phyloP scores from a whole-genome alignment of 306 rosid species.

The Vicia faba region DNA sequence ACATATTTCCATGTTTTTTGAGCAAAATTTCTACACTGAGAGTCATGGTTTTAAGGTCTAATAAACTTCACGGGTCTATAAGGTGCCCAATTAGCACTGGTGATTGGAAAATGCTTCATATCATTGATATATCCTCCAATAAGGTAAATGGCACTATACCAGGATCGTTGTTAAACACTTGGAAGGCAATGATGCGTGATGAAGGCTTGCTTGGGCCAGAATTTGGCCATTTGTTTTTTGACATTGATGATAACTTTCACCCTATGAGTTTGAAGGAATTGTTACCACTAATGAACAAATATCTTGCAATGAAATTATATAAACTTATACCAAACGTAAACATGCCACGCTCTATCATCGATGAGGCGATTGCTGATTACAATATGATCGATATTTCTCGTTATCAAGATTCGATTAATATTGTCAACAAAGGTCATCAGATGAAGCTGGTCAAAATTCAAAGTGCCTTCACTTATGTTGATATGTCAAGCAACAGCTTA shows the following conservation, averaged over 20 bases:
- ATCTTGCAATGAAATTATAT: not conserved
- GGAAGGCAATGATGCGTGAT: conserved; percentile 37
- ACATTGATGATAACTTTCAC: not conserved
- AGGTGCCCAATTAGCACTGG: conserved; percentile 17
- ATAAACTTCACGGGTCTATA: not conserved
- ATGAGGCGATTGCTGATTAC: not conserved
- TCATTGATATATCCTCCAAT: conserved; percentile 40
- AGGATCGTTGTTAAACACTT: not conserved
- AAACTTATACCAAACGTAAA: not conserved
- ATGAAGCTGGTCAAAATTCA: conserved; percentile 34
- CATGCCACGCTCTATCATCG: not conserved
- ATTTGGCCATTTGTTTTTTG: conserved; percentile 10
- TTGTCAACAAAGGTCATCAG: conserved; percentile 35
- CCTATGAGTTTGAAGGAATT: not conserved
- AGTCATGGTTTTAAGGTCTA: not conserved
- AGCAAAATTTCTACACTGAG: not conserved
- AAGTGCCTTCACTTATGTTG: conserved; percentile 32
- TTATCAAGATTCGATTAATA: conserved; percentile 34
- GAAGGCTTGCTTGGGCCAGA: not conserved
- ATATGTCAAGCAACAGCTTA: conserved; percentile 42
- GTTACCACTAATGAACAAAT: not conserved
- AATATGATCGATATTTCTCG: not conserved
- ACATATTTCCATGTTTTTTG: conserved; percentile 27
- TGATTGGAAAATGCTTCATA: conserved; percentile 28
- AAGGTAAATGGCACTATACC: conserved; percentile 35